A percentile compares a stretch with the other conserved stretches of the same genome.
phyloP scores from a whole-genome alignment of 2,329 filamentous ascomycete genomes.

The Simplicillium sp. region DNA sequence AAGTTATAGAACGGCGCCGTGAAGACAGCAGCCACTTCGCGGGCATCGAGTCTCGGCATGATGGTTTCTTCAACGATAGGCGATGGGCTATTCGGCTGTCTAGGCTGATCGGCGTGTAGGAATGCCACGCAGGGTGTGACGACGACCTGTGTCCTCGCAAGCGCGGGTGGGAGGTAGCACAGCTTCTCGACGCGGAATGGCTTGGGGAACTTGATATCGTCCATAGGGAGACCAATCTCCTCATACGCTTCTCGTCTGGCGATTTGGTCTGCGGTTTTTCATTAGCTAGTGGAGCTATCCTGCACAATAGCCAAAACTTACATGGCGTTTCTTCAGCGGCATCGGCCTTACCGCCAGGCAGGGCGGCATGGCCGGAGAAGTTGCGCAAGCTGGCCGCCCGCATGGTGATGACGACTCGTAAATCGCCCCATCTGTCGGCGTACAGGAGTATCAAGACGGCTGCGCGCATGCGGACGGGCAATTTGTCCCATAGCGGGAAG shows the following conservation, averaged over 20 bases:
- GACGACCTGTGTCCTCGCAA: conserved; percentile 64
- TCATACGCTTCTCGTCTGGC: conserved; percentile 85
- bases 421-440: conserved; percentile 70
- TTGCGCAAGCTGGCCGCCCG: conserved; percentile 52
- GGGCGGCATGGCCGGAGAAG: conserved; percentile 78
- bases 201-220: conserved; percentile 56
- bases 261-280: conserved; percentile 52
- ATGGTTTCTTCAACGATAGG: conserved; percentile 56
- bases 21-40: conserved; percentile 90
- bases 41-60: conserved; percentile 74
- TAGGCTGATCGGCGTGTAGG: conserved; percentile 51
- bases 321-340: conserved; percentile 48
- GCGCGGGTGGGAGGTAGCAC: conserved; percentile 69
- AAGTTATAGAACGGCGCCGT: conserved; percentile 84
- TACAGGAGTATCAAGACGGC: conserved; percentile 85
- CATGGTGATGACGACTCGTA: conserved; percentile 64
- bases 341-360: conserved; percentile 71
- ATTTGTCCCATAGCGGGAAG: conserved; percentile 51
- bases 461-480: conserved; percentile 60
- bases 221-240: conserved; percentile 79
- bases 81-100: conserved; percentile 16
- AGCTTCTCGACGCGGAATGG: conserved; percentile 83
- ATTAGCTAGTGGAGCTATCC: neutral
- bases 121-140: conserved; percentile 73
- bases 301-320: conserved; percentile 20